Percentiles rank a stretch among this genome's conserved stretches.
Conservation (phyloP, 257 asterid species). For the Catharanthus roseus region DNA sequence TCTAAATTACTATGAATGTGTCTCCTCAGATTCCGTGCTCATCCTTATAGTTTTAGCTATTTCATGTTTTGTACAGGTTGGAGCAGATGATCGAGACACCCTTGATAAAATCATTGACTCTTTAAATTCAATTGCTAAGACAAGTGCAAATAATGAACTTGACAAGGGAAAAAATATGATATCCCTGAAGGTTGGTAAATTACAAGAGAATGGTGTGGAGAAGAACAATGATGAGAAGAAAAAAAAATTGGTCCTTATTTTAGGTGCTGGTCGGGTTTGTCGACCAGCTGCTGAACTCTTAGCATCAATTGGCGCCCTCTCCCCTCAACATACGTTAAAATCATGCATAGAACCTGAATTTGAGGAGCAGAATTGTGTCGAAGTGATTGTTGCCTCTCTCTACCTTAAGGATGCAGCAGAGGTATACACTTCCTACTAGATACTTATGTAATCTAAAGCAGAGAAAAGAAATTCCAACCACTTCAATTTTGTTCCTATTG, state of each 20-base stretch:
- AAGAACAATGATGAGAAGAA: constrained; percentile 34
- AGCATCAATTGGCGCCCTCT: constrained; percentile 46
- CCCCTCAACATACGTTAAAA: constrained; percentile 42
- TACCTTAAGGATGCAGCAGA: constrained; percentile 88
- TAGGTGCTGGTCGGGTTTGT: constrained; percentile 99
- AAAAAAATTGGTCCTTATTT: constrained; percentile 53
- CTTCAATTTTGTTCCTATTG: neutral
- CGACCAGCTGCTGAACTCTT: constrained; percentile 91
- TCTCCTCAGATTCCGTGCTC: neutral
- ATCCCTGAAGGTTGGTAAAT: constrained; percentile 57
- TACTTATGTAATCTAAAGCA: neutral
- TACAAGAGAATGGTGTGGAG: constrained; percentile 28
- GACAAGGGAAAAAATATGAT: constrained; percentile 32
- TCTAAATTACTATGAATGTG: neutral
- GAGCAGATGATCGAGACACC: constrained; percentile 68
- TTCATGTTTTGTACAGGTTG: constrained; percentile 50
- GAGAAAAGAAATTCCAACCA: neutral
- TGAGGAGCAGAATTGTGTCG: constrained; percentile 46
- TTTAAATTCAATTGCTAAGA: constrained; percentile 61
- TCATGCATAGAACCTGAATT: constrained; percentile 34
- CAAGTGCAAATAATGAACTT: constrained; percentile 32
- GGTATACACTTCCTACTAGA: constrained; percentile 33
- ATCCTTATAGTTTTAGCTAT: neutral
- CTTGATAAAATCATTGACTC: constrained; percentile 69
- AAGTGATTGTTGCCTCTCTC: constrained; percentile 79